Percentiles rank a stretch among this genome's conserved stretches.
Conservation (phyloP, 2,329 filamentous ascomycete species). For the Lachnellula occidentalis region DNA sequence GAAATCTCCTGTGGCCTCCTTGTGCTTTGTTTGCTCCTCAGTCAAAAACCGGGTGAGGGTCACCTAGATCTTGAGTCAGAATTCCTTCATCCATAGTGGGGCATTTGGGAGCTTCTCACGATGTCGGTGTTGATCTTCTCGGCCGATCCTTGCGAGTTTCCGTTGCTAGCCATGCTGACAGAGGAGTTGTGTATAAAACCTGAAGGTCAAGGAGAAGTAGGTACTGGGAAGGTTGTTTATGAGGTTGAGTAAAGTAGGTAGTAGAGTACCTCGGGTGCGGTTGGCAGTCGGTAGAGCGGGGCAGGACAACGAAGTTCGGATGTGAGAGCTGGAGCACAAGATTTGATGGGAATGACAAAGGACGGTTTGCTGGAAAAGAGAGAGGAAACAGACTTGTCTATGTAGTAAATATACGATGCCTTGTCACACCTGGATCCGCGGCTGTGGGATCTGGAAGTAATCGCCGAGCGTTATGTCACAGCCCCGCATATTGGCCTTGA, state of each 20-base stretch:
- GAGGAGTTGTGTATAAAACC: neutral
- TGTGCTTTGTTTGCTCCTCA: conserved; percentile 89
- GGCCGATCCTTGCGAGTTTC: conserved; percentile 32
- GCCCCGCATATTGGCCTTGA: neutral
- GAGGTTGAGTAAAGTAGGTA: too few relatives aligned
- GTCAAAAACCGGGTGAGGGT: conserved; percentile 94
- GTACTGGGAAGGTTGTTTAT: neutral
- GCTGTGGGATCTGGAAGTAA: neutral
- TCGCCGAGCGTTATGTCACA: conserved; percentile 1
- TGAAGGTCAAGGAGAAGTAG: neutral
- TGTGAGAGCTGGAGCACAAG: conserved; percentile 3
- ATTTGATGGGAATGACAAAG: neutral
- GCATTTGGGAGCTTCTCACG: conserved; percentile 36
- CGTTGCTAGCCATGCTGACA: conserved; percentile 8
- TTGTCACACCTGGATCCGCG: conserved; percentile 1
- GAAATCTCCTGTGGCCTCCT: conserved; percentile 96
- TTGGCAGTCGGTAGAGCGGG: conserved; percentile 18
- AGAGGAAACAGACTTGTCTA: conserved; percentile 16
- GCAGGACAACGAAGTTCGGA: neutral
- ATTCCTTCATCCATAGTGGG: too few relatives aligned
- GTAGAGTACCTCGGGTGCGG: conserved; percentile 26
- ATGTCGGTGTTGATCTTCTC: conserved; percentile 96
- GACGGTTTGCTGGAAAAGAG: neutral
- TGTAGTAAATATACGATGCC: neutral
- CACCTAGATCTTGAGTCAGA: conserved; percentile 4